Conservation (phyloP, 805 yeast genomes). For the Barnettozyma siamensis region DNA sequence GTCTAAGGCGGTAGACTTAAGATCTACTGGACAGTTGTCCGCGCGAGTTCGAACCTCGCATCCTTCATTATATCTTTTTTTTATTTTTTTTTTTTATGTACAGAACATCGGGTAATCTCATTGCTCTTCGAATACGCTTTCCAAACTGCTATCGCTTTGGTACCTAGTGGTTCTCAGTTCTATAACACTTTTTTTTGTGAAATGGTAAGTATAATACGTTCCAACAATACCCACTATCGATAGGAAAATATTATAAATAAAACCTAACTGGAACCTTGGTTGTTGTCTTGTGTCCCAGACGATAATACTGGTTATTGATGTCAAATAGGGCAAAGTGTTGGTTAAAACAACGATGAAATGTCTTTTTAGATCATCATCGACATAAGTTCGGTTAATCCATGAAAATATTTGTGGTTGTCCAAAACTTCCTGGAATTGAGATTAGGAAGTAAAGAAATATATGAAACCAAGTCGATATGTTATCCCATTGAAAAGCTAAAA, state of each 20-base stretch:
- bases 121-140: background rate
- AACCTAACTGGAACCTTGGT: constrained; percentile 33
- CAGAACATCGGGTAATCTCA: too few relatives aligned
- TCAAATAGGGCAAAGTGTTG: constrained; percentile 35
- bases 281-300: constrained; percentile 33
- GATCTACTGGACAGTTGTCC: constrained; percentile 1
- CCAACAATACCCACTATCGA: constrained; percentile 3
- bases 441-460: constrained; percentile 41
- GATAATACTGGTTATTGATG: constrained; percentile 32
- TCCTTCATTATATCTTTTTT: constrained; percentile 1
- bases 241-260: constrained; percentile 28
- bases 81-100: background rate
- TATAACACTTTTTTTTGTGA: background rate
- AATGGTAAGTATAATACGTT: constrained; percentile 3
- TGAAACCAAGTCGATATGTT: constrained; percentile 39
- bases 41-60: constrained; percentile 6
- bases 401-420: constrained; percentile 51
- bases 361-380: constrained; percentile 17
- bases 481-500: constrained; percentile 36
- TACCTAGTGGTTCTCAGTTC: background rate
- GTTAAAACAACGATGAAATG: constrained; percentile 32
- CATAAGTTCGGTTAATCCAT: constrained; percentile 45
- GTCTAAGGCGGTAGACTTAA: constrained; percentile 1
- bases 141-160: constrained; percentile 7
- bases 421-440: constrained; percentile 44